A percentile compares a stretch with the other conserved stretches of the same genome.
Conservation (phyloP, 1,284 basidiomycete species). For the Cystobasidium pallidum region DNA sequence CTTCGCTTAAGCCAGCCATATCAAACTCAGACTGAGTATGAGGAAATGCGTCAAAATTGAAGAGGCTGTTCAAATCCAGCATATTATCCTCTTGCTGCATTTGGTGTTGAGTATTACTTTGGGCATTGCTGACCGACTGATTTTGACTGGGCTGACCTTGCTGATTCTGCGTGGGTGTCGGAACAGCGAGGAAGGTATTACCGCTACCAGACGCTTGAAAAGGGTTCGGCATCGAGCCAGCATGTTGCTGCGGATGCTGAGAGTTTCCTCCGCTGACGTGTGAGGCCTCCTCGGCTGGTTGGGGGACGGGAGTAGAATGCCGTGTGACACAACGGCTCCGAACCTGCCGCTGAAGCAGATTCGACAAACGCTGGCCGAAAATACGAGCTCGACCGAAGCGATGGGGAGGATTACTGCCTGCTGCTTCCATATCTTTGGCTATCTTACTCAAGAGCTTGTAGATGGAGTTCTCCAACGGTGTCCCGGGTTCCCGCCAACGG, state of each 20-base stretch:
- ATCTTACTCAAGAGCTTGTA: conserved; percentile 26
- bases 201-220: conserved; percentile 8
- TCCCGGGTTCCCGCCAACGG: conserved; percentile 21
- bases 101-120: background rate
- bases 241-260: background rate
- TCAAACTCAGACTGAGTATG: background rate
- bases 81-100: background rate
- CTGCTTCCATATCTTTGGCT: conserved; percentile 17
- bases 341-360: conserved; percentile 24
- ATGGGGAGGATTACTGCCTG: conserved; percentile 21
- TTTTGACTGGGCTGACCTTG: no score
- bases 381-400: conserved; percentile 14
- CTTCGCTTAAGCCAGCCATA: conserved; percentile 16
- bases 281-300: background rate
- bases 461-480: conserved; percentile 24
- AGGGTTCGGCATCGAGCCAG: background rate
- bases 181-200: conserved; percentile 13
- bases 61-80: conserved; percentile 1
- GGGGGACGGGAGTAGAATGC: conserved; percentile 1
- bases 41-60: conserved; percentile 6
- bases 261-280: background rate
- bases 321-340: conserved; percentile 10
- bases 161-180: background rate
- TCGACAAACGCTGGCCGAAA: conserved; percentile 22
- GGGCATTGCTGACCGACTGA: no score